Conservation (phyloP, 116 monocot genomes). For the Posidonia oceanica region DNA sequence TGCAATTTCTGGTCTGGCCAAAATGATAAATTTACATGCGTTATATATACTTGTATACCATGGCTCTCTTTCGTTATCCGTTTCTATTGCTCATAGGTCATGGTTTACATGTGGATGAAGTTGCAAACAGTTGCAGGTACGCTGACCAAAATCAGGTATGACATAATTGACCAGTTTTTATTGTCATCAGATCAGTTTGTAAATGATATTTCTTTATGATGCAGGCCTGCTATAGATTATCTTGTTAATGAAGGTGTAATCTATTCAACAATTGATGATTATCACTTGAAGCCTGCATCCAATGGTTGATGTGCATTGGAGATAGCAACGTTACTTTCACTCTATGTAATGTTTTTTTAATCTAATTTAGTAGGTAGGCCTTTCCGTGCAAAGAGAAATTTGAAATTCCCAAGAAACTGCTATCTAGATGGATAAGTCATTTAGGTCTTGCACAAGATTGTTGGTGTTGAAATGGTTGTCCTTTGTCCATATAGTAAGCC, state of each 20-base stretch:
- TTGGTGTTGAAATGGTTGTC: no score
- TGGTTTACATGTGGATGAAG: conserved; percentile 5
- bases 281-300: conserved; percentile 46
- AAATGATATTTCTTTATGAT: neutral
- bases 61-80: neutral
- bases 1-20: no score
- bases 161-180: neutral
- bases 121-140: conserved; percentile 1
- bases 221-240: conserved; percentile 37
- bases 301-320: conserved; percentile 26
- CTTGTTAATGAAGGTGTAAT: conserved; percentile 36
- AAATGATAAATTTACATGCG: no score
- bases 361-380: no score
- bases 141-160: neutral
- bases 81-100: neutral
- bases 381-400: no score
- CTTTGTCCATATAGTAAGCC: no score
- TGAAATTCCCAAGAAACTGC: no score
- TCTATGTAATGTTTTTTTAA: no score
- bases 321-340: no score
- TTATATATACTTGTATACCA: no score
- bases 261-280: conserved; percentile 58
- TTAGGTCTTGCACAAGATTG: no score
- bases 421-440: no score
- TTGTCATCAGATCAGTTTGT: neutral